Base-by-base conservation (phyloP, 2,329 filamentous ascomycete species). In the Lasiodiplodia hormozganensis region DNA sequence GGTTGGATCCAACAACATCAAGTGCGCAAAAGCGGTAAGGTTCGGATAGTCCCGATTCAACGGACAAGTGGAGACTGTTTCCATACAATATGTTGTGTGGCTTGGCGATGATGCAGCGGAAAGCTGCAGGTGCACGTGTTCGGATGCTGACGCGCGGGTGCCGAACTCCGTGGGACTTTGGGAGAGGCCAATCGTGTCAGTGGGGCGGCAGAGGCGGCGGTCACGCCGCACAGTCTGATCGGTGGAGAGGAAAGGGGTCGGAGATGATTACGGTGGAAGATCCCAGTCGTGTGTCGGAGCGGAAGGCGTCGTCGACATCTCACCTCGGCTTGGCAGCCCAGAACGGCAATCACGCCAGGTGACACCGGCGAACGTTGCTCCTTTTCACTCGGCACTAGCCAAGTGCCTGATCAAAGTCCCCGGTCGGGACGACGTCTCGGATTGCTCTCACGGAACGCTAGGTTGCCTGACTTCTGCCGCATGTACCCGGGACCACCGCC, bases 51-150 rank as follows among this genome's bases (percentile, higher is more conserved):
- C 40, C 53, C 40, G 31, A 28, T 34, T 51, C 58, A 62, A 49
- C 31, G 28, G 40, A 18, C 25, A 62, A 43, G 58, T 51, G 58
- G 58, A 49, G 58, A 23, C 47, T 18, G 23, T 43, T 62, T 14
- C 40, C 40, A 28, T 49, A 25, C 38, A 51, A 62, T 49, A 49
- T 28, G 58, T 25, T 11, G 58, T 49, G n/a, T 21, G 57, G 18
- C 58, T 62, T 51, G 58, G 58, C 58, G 38, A 62, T 36, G 58
- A 49, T 62, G 40, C 40, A 25, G 40, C 58, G 40, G 58, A 25
- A 62, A 62, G 58, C 58, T 62, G 58, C 58, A 62, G 58, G 40
- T 49, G 58, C 58, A 62, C 58, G 58, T 62, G 58, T 62, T 43
- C 40, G 58, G 25, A 60, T 10, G 57, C 38, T 60, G 57, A 60